These are phyloP conservation scores for Colletotrichum theobromicola DNA, from an alignment of 2,329 filamentous ascomycete species.

Conservation along the genomic window DNA sequence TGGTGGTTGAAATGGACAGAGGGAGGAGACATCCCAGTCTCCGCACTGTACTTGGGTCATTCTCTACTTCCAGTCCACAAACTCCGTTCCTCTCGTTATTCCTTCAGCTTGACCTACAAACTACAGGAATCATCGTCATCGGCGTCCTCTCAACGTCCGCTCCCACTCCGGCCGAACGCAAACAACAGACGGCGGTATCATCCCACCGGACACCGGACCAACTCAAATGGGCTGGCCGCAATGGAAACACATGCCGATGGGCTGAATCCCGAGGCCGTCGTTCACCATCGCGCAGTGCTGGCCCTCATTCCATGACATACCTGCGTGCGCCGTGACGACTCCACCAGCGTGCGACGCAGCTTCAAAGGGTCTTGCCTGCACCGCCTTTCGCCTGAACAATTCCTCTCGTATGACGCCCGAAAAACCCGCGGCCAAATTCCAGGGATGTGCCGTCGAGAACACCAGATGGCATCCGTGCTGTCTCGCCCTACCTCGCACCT, in stretches of 20 bases:
- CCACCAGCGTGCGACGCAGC: constrained; percentile 10
- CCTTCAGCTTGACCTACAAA: not conserved
- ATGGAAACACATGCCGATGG: not conserved
- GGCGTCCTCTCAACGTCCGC: not conserved
- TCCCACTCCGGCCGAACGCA: not conserved
- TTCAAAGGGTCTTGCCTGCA: not conserved
- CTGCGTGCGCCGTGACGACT: not conserved
- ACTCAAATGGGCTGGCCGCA: not conserved
- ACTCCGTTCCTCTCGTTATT: not conserved
- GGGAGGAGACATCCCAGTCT: too few relatives aligned
- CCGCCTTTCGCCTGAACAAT: not conserved
- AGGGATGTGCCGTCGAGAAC: not conserved
- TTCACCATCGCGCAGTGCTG: not conserved
- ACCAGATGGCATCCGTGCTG: constrained; percentile 13
- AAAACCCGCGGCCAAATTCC: not conserved
- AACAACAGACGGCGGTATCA: not conserved
- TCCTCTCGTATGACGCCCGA: not conserved
- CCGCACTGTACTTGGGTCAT: not conserved
- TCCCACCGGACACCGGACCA: not conserved
- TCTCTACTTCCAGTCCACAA: not conserved
- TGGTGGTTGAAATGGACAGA: too few relatives aligned
- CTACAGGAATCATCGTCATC: not conserved
- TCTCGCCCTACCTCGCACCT: not conserved
- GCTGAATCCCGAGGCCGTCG: not conserved
- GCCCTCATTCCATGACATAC: not conserved